A percentile compares a stretch with the other conserved stretches of the same genome.
Conservation (phyloP, 352 stramenopile genomes). For the Vaucheria bursata region DNA sequence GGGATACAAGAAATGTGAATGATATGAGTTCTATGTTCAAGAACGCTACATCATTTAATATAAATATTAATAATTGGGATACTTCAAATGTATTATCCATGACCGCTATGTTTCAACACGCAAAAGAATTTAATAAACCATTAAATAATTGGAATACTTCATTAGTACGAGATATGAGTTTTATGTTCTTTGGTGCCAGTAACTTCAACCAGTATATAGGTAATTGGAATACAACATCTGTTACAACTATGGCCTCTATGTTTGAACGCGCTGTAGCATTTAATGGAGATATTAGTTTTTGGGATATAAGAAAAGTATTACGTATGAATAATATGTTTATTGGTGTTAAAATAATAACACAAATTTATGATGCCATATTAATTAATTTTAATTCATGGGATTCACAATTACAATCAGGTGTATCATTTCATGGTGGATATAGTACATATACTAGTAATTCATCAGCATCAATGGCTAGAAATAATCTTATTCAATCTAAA, state of each 20-base stretch:
- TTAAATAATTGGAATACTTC: no score
- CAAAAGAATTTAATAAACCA: no score
- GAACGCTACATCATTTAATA: no score
- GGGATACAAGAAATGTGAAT: conserved; percentile 9
- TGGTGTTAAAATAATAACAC: not conserved
- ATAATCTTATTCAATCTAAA: conserved; percentile 1
- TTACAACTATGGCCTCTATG: no score
- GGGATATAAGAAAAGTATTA: conserved; percentile 12
- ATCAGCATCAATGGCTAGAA: not conserved
- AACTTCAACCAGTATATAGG: not conserved
- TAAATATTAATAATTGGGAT: no score
- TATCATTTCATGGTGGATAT: conserved; percentile 13
- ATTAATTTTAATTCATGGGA: not conserved
- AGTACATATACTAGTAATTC: conserved; percentile 7
- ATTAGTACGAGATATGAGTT: no score
- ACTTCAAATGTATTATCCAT: no score
- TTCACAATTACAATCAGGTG: not conserved
- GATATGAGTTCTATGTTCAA: conserved; percentile 14
- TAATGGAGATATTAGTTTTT: no score
- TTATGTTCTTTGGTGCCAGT: no score
- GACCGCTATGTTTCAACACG: no score
- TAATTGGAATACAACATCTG: not conserved
- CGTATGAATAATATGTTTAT: conserved; percentile 12
- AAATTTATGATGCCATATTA: not conserved
- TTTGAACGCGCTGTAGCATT: no score